These are phyloP conservation scores for Pythium guiyangense DNA, from an alignment of 352 stramenopile genomes.

Conservation along the genomic window DNA sequence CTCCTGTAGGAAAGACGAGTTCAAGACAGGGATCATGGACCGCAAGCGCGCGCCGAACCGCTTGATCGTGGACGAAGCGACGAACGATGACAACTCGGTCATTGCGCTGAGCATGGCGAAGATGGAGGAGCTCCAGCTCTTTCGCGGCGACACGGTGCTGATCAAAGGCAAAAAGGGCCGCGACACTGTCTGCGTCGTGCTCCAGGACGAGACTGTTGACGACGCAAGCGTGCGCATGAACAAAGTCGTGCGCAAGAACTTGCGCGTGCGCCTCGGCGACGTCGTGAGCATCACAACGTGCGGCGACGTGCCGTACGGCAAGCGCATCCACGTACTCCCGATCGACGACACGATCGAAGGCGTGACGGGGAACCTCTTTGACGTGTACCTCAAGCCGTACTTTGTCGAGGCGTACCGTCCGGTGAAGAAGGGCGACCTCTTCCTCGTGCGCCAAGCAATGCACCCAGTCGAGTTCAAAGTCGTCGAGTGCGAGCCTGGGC, in stretches of 20 bases:
- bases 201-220: conserved; percentile 97
- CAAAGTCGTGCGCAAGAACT: conserved; percentile 99
- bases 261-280: conserved; percentile 96
- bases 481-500: conserved; percentile 96
- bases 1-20: conserved; percentile 60
- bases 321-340: conserved; percentile 98
- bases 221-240: conserved; percentile 99
- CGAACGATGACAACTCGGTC: conserved; percentile 98
- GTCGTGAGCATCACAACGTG: conserved; percentile 96
- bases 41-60: conserved; percentile 97
- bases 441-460: conserved; percentile 98
- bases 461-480: conserved; percentile 99
- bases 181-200: conserved; percentile 98
- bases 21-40: conserved; percentile 85
- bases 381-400: conserved; percentile 99
- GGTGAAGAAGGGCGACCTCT: conserved; percentile 98
- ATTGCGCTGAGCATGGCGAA: conserved; percentile 89
- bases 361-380: conserved; percentile 99
- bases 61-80: conserved; percentile 97
- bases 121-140: conserved; percentile 99
- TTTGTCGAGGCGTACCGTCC: conserved; percentile 99
- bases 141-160: conserved; percentile 98
- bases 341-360: conserved; percentile 99
- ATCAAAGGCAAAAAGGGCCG: conserved; percentile 99
- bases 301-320: conserved; percentile 97